These are phyloP conservation scores for Neurospora crassa DNA, from an alignment of 2,329 filamentous ascomycete species.

Conservation along the genomic window DNA sequence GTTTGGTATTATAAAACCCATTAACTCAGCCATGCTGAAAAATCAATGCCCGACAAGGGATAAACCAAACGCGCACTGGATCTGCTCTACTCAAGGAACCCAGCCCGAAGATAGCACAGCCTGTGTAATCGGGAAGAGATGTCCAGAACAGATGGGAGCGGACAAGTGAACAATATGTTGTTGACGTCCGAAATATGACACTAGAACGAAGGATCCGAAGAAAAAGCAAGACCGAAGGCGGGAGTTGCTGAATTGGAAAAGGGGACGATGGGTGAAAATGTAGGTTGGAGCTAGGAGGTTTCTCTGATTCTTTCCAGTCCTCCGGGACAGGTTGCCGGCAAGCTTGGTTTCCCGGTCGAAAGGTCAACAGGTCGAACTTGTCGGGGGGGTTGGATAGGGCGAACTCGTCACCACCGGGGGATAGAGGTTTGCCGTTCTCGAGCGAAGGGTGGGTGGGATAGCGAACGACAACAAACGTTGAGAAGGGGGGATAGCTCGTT, in stretches of 20 bases:
- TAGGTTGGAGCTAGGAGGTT: background rate
- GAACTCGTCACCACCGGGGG: background rate
- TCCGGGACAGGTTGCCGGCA: background rate
- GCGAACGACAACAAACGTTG: constrained; percentile 2
- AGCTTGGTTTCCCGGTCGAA: background rate
- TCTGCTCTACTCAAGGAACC: background rate
- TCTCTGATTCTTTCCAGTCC: background rate
- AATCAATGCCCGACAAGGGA: background rate
- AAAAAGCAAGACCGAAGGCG: constrained; percentile 3
- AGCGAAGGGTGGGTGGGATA: background rate
- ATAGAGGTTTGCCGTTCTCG: background rate
- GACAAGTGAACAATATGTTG: constrained; percentile 3
- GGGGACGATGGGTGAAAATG: background rate
- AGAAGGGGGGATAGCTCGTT: background rate
- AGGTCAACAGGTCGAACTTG: background rate
- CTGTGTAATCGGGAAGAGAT: background rate
- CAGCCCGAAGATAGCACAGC: background rate
- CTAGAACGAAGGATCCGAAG: constrained; percentile 14
- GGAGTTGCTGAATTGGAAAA: background rate
- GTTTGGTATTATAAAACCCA: constrained; percentile 19
- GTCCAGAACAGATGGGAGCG: background rate
- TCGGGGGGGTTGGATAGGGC: background rate
- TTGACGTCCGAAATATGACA: constrained; percentile 3
- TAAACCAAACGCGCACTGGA: background rate
- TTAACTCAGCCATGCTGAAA: constrained; percentile 16